phyloP scores from a whole-genome alignment of 2,329 filamentous ascomycete species.

The Hypoxylon sp. region DNA sequence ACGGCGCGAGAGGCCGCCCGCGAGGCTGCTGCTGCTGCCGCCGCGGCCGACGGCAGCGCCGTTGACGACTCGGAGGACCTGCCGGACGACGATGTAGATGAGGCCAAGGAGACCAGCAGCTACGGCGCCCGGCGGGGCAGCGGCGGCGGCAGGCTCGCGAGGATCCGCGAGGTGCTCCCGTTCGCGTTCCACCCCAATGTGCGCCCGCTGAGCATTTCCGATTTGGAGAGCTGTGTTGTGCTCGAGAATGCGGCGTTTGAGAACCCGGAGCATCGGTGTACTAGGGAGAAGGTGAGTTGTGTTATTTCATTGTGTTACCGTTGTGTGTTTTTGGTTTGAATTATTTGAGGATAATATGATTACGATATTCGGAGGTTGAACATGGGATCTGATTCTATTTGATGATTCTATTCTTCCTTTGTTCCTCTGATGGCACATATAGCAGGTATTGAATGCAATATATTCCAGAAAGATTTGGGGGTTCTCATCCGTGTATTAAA shows the following conservation, averaged over 20 bases:
- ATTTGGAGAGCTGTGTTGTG: slow-evolving; percentile 72
- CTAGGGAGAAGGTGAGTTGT: slow-evolving; percentile 66
- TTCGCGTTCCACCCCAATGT: slow-evolving; percentile 80
- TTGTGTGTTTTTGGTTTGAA: slow-evolving; percentile 1
- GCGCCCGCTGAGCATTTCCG: slow-evolving; percentile 77
- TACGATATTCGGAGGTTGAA: neutral
- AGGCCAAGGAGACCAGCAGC: slow-evolving; percentile 59
- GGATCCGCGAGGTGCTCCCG: slow-evolving; percentile 62
- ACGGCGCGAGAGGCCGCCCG: neutral
- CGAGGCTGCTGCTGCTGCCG: neutral
- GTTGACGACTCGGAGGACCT: slow-evolving; percentile 60
- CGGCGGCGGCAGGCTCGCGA: slow-evolving; percentile 52
- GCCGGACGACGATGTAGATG: slow-evolving; percentile 56
- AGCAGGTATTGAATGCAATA: neutral
- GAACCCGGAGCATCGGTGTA: slow-evolving; percentile 65
- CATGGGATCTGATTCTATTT: neutral
- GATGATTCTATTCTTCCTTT: neutral
- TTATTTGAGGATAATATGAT: neutral
- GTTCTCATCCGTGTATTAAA: neutral
- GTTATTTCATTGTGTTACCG: slow-evolving; percentile 2
- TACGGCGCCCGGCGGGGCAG: slow-evolving; percentile 56
- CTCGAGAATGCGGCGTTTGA: slow-evolving; percentile 70
- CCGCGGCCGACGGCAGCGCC: slow-evolving; percentile 47
- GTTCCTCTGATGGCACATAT: neutral
- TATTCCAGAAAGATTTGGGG: neutral